Evolutionary conservation across 768 basidiomycete species (phyloP), one percentile per base, ranked within the genome.

Genomic region (Naganishia onofrii): DNA sequence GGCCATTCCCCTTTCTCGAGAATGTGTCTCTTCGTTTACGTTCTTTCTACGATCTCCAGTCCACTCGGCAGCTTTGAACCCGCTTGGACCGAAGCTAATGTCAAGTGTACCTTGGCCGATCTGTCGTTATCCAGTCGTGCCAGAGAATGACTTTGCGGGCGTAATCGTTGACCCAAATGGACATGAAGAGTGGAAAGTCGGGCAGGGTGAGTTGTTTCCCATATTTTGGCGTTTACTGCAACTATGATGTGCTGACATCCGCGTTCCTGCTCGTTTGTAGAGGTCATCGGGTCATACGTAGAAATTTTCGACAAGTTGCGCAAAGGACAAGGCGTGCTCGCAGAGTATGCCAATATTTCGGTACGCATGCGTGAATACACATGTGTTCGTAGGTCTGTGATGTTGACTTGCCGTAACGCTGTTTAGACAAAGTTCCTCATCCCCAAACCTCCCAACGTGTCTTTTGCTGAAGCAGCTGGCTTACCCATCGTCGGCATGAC

Each of bases 141-240:
- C 86, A 34, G 90, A 88, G 74, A 76, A 83, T 64, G 90, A 91
- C 73, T 77, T 90, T 31, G 79, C 88, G 0, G 90, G 90, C 2
- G 81, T 84, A 6, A 80, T 91, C 21, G 86, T 85, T 26, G 84
- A 88, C 70, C 79, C 84, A 0, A 87, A 87, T 71, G 85, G 83
- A 23, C 83, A 86, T 26, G 13, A 10, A 0, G 81, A 81, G 10
- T 87, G 88, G 73, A 78, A 81, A 2, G 76, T 78, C 0, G 89
- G 89, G 0, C 87, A 90, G 69, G 82, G 84, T 52, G 85, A 90
- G 5, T 87, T 17, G 36, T 46, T 63, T 44, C 4, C n/a, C 21
- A 51, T 7, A 26, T 23, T 12, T 23, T 3, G n/a, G 48, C 48
- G 23, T 51, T 42, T n/a, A 13, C 21, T n/a, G 19, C 23, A 3